These are phyloP conservation scores for Colletotrichum sansevieriae DNA, from an alignment of 2,329 filamentous ascomycete species.

Conservation along the genomic window DNA sequence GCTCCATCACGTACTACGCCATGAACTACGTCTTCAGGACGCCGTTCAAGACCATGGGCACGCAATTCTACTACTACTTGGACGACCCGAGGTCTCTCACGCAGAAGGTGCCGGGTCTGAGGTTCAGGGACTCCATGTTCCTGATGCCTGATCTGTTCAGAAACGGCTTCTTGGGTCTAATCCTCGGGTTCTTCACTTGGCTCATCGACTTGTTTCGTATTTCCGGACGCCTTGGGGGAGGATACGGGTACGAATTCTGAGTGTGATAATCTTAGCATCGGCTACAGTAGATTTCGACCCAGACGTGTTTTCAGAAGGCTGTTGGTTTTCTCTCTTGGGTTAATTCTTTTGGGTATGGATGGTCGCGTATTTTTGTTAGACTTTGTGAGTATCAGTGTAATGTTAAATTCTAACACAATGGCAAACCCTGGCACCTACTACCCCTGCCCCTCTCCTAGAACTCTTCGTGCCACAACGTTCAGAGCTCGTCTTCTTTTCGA, in stretches of 20 bases:
- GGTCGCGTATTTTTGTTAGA: too few relatives aligned
- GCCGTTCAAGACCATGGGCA: constrained; percentile 28
- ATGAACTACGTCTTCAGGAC: constrained; percentile 13
- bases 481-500: too few relatives aligned
- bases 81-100: constrained; percentile 22
- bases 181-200: constrained; percentile 26
- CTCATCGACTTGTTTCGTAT: constrained; percentile 12
- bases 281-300: too few relatives aligned
- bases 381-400: too few relatives aligned
- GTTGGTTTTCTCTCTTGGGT: too few relatives aligned
- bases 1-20: constrained; percentile 5
- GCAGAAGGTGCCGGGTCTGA: constrained; percentile 19
- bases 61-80: constrained; percentile 21
- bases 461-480: too few relatives aligned
- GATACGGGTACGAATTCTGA: constrained; percentile 32
- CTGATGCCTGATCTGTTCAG: constrained; percentile 2
- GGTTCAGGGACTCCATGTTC: constrained; percentile 30
- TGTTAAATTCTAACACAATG: too few relatives aligned
- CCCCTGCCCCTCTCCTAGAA: too few relatives aligned
- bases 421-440: too few relatives aligned
- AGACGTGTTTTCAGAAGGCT: too few relatives aligned
- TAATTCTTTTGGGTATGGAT: too few relatives aligned
- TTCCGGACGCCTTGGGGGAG: constrained; percentile 13
- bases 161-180: constrained; percentile 10
- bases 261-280: accelerated